Conservation (phyloP, 345 rosid species). For the Acer yangbiense region DNA sequence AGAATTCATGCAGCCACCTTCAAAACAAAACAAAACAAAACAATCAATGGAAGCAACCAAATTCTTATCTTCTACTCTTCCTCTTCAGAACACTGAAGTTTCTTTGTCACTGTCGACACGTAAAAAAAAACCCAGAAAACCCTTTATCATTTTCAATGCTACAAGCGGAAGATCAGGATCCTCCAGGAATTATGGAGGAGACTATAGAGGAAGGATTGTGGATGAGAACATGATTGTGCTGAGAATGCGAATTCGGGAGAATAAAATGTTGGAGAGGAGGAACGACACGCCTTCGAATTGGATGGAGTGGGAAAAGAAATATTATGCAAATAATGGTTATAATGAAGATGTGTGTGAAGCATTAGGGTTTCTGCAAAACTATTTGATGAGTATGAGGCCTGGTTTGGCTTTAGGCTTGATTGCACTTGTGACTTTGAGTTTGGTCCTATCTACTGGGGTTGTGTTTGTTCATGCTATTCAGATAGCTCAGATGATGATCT, state of each 20-base stretch:
- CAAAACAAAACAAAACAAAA: not conserved
- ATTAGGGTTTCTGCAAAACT: conserved; percentile 29
- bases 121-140: not conserved
- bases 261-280: conserved; percentile 21
- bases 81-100: not conserved
- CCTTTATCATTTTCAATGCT: not conserved
- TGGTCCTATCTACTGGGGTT: conserved; percentile 16
- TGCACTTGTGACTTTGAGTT: conserved; percentile 8
- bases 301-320: conserved; percentile 44
- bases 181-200: conserved; percentile 1
- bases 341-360: conserved; percentile 30
- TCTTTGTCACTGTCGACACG: not conserved
- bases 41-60: conserved; percentile 6
- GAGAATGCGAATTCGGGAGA: conserved; percentile 29
- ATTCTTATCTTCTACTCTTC: not conserved
- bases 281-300: conserved; percentile 19
- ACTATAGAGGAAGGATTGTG: conserved; percentile 19
- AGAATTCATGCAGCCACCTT: not conserved
- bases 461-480: conserved; percentile 18
- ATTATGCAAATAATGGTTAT: conserved; percentile 10
- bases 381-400: conserved; percentile 31
- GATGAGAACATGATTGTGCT: conserved; percentile 37
- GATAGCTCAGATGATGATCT: conserved; percentile 3
- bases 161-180: conserved; percentile 8
- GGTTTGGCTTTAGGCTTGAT: conserved; percentile 27